A percentile compares a stretch with the other conserved stretches of the same genome.
Conservation (phyloP, 1,284 basidiomycete genomes). For the Spongispora temasekensis region DNA sequence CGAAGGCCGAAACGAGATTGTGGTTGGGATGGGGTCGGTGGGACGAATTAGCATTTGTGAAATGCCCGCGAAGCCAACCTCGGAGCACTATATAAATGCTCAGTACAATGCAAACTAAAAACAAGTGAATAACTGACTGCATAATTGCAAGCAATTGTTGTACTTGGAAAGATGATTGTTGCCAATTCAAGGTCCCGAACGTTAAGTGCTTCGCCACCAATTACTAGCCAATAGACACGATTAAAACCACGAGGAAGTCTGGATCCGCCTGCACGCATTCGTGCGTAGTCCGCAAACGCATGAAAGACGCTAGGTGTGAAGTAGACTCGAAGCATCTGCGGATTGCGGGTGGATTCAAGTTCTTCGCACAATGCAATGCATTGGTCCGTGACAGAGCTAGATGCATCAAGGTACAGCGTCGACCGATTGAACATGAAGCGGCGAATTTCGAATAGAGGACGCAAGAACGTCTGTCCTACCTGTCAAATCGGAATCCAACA, state of each 20-base stretch:
- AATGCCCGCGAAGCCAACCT: slow-evolving; percentile 35
- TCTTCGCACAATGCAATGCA: slow-evolving; percentile 28
- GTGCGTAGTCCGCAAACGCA: slow-evolving; percentile 28
- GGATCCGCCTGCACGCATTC: slow-evolving; percentile 19
- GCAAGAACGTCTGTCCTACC: slow-evolving; percentile 26
- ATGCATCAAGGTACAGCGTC: slow-evolving; percentile 30
- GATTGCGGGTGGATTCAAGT: slow-evolving; percentile 23
- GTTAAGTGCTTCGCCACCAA: slow-evolving; percentile 28
- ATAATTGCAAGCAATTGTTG: slow-evolving; percentile 35
- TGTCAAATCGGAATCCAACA: background rate
- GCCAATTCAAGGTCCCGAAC: slow-evolving; percentile 29
- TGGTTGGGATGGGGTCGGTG: slow-evolving; percentile 25
- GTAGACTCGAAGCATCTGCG: slow-evolving; percentile 29
- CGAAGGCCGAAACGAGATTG: slow-evolving; percentile 25
- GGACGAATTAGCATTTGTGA: slow-evolving; percentile 32
- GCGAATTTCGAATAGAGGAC: slow-evolving; percentile 33
- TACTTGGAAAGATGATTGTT: slow-evolving; percentile 21
- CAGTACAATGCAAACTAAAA: background rate
- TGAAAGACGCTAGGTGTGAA: slow-evolving; percentile 33
- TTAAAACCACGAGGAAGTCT: slow-evolving; percentile 26
- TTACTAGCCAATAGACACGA: slow-evolving; percentile 34
- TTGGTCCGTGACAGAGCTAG: slow-evolving; percentile 27
- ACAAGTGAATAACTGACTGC: slow-evolving; percentile 20
- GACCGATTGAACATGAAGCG: slow-evolving; percentile 36
- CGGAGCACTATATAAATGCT: slow-evolving; percentile 25